These are phyloP conservation scores for Aureobasidium zeae DNA, from an alignment of 2,329 filamentous ascomycete genomes.

Conservation along the genomic window DNA sequence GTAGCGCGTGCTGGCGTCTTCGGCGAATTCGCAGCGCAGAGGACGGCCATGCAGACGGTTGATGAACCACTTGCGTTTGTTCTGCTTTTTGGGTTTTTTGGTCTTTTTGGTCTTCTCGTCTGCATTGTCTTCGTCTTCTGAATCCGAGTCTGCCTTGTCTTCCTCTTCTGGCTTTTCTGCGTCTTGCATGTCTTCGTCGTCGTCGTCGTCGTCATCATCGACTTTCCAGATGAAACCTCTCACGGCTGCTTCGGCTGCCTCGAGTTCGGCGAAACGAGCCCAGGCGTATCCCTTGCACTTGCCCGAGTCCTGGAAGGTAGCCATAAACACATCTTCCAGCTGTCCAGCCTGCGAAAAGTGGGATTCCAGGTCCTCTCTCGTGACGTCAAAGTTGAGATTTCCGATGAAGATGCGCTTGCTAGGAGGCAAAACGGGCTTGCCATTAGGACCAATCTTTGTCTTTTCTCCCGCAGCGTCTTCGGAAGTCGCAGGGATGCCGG, in stretches of 20 bases:
- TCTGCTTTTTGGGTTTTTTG: conserved; percentile 36
- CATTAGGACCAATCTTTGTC: conserved; percentile 30
- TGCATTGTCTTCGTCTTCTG: conserved; percentile 27
- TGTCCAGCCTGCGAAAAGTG: conserved; percentile 82
- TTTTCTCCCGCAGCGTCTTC: conserved; percentile 20
- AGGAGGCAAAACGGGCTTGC: conserved; percentile 55
- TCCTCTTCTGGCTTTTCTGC: conserved; percentile 26
- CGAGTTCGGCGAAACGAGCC: conserved; percentile 78
- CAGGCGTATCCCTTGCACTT: conserved; percentile 98
- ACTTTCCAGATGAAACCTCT: conserved; percentile 67
- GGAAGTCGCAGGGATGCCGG: conserved; percentile 25
- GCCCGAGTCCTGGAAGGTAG: conserved; percentile 90
- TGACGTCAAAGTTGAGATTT: conserved; percentile 42
- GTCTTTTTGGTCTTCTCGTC: conserved; percentile 20
- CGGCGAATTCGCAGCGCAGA: conserved; percentile 84
- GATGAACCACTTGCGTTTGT: conserved; percentile 63
- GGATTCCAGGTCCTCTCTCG: conserved; percentile 66
- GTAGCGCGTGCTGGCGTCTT: conserved; percentile 80
- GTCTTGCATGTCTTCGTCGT: conserved; percentile 39
- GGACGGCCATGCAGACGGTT: conserved; percentile 72
- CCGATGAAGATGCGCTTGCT: conserved; percentile 78
- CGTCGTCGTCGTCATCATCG: conserved; percentile 41
- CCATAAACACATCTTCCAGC: conserved; percentile 74
- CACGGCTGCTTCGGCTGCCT: conserved; percentile 66
- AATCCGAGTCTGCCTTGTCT: conserved; percentile 27